Percentiles rank a stretch among this genome's conserved stretches.
Evolutionary conservation across 495 filamentous ascomycete genomes (phyloP).

Genomic region (Aspergillus egyptiacus): DNA sequence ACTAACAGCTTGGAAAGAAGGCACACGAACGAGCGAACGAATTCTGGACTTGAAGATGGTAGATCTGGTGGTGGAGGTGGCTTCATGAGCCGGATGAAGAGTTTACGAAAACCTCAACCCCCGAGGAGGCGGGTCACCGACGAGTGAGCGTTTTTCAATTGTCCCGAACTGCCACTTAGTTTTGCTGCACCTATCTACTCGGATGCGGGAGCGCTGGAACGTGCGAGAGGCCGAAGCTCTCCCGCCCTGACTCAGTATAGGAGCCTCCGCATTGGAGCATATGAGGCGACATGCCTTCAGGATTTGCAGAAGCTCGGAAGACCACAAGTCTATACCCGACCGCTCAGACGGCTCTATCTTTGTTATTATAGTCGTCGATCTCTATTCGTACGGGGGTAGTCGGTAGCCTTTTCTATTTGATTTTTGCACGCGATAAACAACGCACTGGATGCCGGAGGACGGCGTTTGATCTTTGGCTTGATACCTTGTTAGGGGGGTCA

Average conservation of each 20-base stretch:
- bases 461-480: slow-evolving; percentile 5
- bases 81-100: slow-evolving; percentile 82
- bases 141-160: slow-evolving; percentile 16
- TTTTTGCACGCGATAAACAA: not conserved
- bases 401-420: not conserved
- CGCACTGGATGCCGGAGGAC: not conserved
- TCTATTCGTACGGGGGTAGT: not conserved
- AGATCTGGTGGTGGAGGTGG: slow-evolving; percentile 50
- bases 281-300: not conserved
- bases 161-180: not conserved
- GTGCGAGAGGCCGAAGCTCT: too few relatives aligned
- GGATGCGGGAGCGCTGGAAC: not conserved
- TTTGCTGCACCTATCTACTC: not conserved
- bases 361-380: not conserved
- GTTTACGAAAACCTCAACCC: slow-evolving; percentile 57
- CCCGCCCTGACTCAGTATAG: too few relatives aligned
- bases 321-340: too few relatives aligned
- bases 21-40: slow-evolving; percentile 58
- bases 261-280: too few relatives aligned
- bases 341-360: not conserved
- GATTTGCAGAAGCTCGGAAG: not conserved
- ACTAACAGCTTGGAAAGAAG: slow-evolving; percentile 55
- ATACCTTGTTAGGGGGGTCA: slow-evolving; percentile 1
- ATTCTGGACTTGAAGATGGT: slow-evolving; percentile 31
- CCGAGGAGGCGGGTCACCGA: slow-evolving; percentile 41